Base-by-base conservation (phyloP, 805 yeast genomes). In the Teunomyces funiuensis region DNA sequence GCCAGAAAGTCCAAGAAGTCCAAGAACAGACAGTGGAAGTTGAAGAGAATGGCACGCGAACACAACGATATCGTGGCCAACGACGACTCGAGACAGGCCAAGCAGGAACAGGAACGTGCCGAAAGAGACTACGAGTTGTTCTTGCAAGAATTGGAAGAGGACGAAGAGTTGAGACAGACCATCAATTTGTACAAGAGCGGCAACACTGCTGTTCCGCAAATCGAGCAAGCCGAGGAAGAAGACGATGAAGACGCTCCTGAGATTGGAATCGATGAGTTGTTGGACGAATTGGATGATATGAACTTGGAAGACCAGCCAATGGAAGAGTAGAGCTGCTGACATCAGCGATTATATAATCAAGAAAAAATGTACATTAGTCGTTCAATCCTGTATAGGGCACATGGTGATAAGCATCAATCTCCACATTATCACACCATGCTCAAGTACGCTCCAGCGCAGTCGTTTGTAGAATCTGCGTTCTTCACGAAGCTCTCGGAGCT, bases 121-220 rank as follows among this genome's bases (percentile, higher is more conserved):
- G 97, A 91, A 68, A 83, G 80, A 65, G 99, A 91, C 68, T 93
- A 88, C 71, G 99, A 91, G 70, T 60, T 84, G 52, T 93, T 93
- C 87, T 79, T 93, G 69, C 97, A 88, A 70, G 97, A 93, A 65
- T 80, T 93, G 62, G 99, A 93, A 73, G 98, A 93, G 68, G 99
- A 93, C 67, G 82, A 82, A 41, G 99, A 93, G 62, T 77, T 93
- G 62, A 85, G 99, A 73, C 89, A 85, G 55, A 81, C 88, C 34
- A 80, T 93, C 64, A 91, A 93, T 61, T 58, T 93, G 57, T 93
- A 93, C 74, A 93, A 89, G 70, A 80, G 83, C 41, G 63, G 55
- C 40, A 61, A 53, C 27, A 51, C 40, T 39, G 55, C 55, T 10
- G 54, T 47, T 11, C 47, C 55, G 7, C 49, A 58, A 18, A 79